Conservation (phyloP, 2,329 filamentous ascomycete species). For the Curvularia eragrostidis region DNA sequence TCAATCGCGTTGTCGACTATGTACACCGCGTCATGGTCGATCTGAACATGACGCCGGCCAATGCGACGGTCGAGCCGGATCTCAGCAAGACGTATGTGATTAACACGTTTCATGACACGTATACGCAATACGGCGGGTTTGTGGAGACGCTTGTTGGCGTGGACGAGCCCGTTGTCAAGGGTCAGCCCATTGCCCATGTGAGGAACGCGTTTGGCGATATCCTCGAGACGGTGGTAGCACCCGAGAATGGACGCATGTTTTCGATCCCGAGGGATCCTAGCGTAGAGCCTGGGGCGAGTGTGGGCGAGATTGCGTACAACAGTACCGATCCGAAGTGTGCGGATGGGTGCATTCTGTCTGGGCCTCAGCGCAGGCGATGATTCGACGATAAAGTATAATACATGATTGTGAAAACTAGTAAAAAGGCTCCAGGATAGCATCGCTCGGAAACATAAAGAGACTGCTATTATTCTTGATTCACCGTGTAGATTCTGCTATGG, state of each 20-base stretch:
- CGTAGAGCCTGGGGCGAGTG: slow-evolving; percentile 45
- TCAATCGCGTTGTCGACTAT: slow-evolving; percentile 43
- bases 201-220: slow-evolving; percentile 49
- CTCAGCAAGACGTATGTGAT: slow-evolving; percentile 43
- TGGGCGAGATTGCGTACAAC: slow-evolving; percentile 48
- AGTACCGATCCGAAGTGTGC: slow-evolving; percentile 41
- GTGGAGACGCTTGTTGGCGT: slow-evolving; percentile 39
- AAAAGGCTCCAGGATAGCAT: neutral
- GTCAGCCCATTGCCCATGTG: slow-evolving; percentile 47
- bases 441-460: no score
- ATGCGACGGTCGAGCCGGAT: slow-evolving; percentile 40
- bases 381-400: neutral
- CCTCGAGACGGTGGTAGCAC: slow-evolving; percentile 44
- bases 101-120: slow-evolving; percentile 39
- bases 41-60: slow-evolving; percentile 34
- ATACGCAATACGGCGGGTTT: slow-evolving; percentile 39
- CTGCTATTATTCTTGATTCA: neutral
- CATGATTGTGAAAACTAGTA: neutral
- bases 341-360: slow-evolving; percentile 41
- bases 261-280: slow-evolving; percentile 46
- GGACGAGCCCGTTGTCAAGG: slow-evolving; percentile 46
- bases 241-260: slow-evolving; percentile 44
- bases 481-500: neutral
- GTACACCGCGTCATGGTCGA: slow-evolving; percentile 36
- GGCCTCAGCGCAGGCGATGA: slow-evolving; percentile 10